phyloP scores from a whole-genome alignment of 108 stramenopile species.

The Cyclotella atomus region DNA sequence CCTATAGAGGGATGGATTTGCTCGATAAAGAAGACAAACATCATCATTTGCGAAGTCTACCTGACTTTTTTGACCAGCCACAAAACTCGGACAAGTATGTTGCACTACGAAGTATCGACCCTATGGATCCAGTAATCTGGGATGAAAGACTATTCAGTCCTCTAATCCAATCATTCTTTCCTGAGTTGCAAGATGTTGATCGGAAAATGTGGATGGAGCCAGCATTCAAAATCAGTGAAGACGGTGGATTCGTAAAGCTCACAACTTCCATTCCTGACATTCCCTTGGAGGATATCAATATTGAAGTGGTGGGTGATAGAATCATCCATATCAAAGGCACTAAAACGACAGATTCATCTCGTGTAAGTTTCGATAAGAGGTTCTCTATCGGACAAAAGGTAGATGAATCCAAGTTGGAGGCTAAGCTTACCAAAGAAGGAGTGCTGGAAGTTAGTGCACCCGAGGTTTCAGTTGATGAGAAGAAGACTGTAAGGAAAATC shows the following conservation, averaged over 20 bases:
- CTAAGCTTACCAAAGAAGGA: conserved; percentile 31
- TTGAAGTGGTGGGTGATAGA: conserved; percentile 35
- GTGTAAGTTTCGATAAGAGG: conserved; percentile 30
- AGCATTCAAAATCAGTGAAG: conserved; percentile 19
- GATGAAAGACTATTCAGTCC: conserved; percentile 30
- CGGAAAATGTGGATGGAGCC: conserved; percentile 20
- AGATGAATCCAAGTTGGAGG: conserved; percentile 21
- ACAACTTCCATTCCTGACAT: conserved; percentile 28
- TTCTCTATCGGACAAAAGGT: conserved; percentile 30
- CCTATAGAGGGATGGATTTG: conserved; percentile 2
- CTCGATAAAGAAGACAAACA: neutral
- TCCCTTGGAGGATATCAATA: conserved; percentile 28
- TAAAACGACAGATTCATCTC: conserved; percentile 16
- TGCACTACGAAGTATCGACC: neutral
- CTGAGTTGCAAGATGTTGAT: conserved; percentile 13
- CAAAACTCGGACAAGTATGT: neutral
- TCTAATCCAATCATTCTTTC: conserved; percentile 20
- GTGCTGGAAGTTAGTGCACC: conserved; percentile 25
- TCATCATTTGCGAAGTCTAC: neutral
- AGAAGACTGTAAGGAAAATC: conserved; percentile 20
- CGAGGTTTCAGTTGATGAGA: conserved; percentile 6
- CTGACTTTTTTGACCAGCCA: neutral
- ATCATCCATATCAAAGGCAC: conserved; percentile 28
- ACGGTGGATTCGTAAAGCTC: conserved; percentile 20
- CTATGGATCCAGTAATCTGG: conserved; percentile 19